Evolutionary conservation across 2,329 filamentous ascomycete species (phyloP), one percentile per base, ranked within the genome.

Genomic region (Fusarium coicis): DNA sequence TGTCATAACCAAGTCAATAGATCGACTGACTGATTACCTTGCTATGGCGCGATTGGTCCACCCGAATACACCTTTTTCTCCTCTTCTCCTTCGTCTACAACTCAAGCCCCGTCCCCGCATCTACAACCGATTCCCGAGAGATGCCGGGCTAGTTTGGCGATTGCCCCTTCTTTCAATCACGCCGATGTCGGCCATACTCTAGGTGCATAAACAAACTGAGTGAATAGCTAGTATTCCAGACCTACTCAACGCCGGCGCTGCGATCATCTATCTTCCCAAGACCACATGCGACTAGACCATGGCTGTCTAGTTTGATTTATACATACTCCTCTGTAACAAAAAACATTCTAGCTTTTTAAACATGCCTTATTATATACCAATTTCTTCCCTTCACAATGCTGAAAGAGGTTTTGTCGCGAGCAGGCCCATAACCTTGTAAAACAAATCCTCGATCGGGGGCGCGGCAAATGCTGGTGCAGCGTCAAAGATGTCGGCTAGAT

Each of bases 391-490:
- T 76, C 62, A 76, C 56, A 66, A 76, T 37, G 72, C 72, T 19
- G 79, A 76, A 47, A 85, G 74, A 19, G 89, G 86, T 79, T 89
- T 91, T 68, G 87, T 84, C 3, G 88, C 87, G 79, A 93, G 90
- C 15, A 83, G 76, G 52, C 78, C 88, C 18, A 92, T 88, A 43
- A 96, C 91, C 80, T 91, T 89, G 80, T 92, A 90, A 79, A 95
- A 95, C 83, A 94, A 88, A 70, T 94, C 93, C 80, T 92, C 90
- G 28, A 95, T 88, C 16, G 92, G 89, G 28, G 92, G 91, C 77
- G 92, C 87, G 1, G 92, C 91, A 78, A 92, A 93, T 7, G 91
- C 88, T 5, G 91, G 90, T 5, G 90, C 90, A 19, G 87, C 85
- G 71, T 94, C 91, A 72, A 95, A 94, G 42, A 95, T 88, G 56